Base-by-base conservation (phyloP, 2,329 filamentous ascomycete genomes). In the Fusarium miscanthi region DNA sequence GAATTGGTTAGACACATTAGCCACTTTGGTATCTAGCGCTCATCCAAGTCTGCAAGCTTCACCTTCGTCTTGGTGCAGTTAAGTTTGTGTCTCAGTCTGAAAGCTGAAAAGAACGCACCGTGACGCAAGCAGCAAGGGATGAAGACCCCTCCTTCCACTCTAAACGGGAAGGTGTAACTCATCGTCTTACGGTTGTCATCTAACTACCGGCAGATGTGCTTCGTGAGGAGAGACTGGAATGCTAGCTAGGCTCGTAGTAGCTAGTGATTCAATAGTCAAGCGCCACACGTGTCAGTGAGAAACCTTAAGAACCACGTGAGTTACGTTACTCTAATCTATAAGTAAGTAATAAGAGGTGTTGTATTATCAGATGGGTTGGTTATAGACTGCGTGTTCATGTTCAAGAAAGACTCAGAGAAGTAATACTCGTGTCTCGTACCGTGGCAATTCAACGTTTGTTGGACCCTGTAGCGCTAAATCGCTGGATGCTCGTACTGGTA, bases 341-440 rank as follows among this genome's bases (percentile, higher is more conserved):
- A 25, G 23, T 25, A 25, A 25, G 23, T 25, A 14, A 21, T n/a
- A 5, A 52, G 19, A 38, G 13, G 16, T 21, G 23, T 17, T 27
- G 6, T 38, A 38, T n/a, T 16, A 27, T 21, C 13, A 25, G 7
- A 52, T 37, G 7, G 19, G 8, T 6, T 12, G 19, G 8, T 6
- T 12, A n/a, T 9, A 9, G 9, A 27, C 21, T 52, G 9, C 5
- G 23, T n/a, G 19, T 21, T 52, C 33, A 23, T n/a, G 19, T 21
- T 52, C 33, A 17, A 52, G 23, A 25, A 52, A 14, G 31, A 19
- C 16, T n/a, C 16, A n/a, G 13, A n/a, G 23, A 16, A 27, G 4
- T 10, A 11, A 5, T 35, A 14, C 2, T 8, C 3, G 17, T 16
- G n/a, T 6, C 10, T n/a, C 16, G 19, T 2, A 12, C 3, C 1